A percentile compares a stretch with the other conserved stretches of the same genome.
These are phyloP conservation scores for Lactifluus hygrophoroides DNA, from an alignment of 768 basidiomycete species.

Conservation along the genomic window DNA sequence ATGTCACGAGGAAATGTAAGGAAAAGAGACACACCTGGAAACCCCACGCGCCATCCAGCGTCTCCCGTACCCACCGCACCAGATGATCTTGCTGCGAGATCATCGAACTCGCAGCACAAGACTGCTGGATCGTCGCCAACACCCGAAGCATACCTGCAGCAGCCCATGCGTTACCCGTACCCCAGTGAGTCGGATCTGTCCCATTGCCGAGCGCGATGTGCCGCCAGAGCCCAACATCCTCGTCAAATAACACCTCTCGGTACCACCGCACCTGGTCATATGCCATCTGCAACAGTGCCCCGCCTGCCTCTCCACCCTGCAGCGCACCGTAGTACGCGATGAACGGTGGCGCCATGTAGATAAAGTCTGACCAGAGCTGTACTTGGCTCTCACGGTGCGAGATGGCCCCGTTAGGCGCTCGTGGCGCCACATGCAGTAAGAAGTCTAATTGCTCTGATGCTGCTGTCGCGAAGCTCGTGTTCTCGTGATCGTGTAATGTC, in stretches of 20 bases:
- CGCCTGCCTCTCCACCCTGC: slow-evolving; percentile 29
- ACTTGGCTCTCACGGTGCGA: slow-evolving; percentile 46
- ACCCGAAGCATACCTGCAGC: slow-evolving; percentile 62
- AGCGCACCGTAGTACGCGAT: slow-evolving; percentile 56
- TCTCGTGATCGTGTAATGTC: slow-evolving; percentile 32
- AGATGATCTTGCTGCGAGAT: slow-evolving; percentile 35
- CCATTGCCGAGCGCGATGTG: slow-evolving; percentile 43
- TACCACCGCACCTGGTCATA: slow-evolving; percentile 52
- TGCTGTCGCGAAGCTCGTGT: slow-evolving; percentile 32
- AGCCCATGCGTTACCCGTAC: slow-evolving; percentile 66
- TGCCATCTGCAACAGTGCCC: slow-evolving; percentile 36
- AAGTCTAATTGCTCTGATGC: slow-evolving; percentile 42
- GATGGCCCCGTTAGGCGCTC: slow-evolving; percentile 46
- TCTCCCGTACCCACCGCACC: slow-evolving; percentile 45
- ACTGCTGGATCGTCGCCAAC: slow-evolving; percentile 41
- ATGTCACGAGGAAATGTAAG: neutral
- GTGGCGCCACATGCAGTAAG: slow-evolving; percentile 37
- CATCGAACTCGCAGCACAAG: slow-evolving; percentile 31
- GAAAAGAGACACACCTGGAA: slow-evolving; percentile 33
- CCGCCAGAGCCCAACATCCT: slow-evolving; percentile 40
- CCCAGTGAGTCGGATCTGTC: slow-evolving; percentile 47
- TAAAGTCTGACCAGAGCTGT: slow-evolving; percentile 51
- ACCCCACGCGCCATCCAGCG: slow-evolving; percentile 35
- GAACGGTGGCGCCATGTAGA: slow-evolving; percentile 59
- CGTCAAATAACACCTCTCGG: slow-evolving; percentile 40